Evolutionary conservation across 805 yeast species (phyloP).

Genomic region (Saccharomyces mikatae): DNA sequence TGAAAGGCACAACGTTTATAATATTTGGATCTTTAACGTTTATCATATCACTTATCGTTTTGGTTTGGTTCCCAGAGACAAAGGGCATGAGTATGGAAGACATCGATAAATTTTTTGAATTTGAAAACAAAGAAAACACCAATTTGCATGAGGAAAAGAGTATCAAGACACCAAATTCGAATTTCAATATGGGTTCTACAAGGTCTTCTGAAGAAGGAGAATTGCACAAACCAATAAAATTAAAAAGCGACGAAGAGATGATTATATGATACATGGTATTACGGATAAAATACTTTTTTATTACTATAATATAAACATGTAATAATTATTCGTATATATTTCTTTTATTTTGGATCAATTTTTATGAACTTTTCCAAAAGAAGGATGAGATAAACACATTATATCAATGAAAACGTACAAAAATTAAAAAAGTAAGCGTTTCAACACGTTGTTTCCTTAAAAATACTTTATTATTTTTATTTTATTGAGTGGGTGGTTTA

Average conservation of each 20-base stretch:
- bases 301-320: background rate
- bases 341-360: background rate
- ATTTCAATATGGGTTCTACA: background rate
- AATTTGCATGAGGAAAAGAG: background rate
- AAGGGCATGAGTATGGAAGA: slow-evolving; percentile 23
- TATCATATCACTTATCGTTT: slow-evolving; percentile 26
- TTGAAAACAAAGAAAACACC: background rate
- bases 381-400: background rate
- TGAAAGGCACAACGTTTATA: slow-evolving; percentile 37
- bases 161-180: background rate
- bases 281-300: background rate
- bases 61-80: slow-evolving; percentile 40
- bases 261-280: background rate
- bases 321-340: background rate
- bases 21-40: slow-evolving; percentile 32
- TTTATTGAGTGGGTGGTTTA: background rate
- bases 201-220: background rate
- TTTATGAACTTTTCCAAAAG: background rate
- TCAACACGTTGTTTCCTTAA: background rate
- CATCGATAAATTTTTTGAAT: slow-evolving; percentile 19
- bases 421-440: background rate
- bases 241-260: background rate
- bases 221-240: background rate
- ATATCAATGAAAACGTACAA: background rate
- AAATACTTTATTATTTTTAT: background rate